These are phyloP conservation scores for Toxicodendron radicans DNA, from an alignment of 345 rosid genomes.

Conservation along the genomic window DNA sequence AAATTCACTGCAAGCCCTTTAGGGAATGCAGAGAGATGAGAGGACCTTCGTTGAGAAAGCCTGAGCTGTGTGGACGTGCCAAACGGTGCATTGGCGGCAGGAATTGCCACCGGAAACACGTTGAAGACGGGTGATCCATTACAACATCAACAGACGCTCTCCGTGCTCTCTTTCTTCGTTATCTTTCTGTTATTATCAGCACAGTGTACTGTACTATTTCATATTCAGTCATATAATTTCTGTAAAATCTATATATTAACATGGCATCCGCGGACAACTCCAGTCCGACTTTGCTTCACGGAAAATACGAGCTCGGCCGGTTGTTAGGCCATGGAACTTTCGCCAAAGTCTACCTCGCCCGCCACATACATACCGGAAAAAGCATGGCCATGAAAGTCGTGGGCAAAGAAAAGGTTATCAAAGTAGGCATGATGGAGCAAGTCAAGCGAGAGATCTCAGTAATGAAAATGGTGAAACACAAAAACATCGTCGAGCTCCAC, in stretches of 20 bases:
- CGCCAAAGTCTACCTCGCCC: slow-evolving; percentile 82
- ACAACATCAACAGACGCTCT: neutral
- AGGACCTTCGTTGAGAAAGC: slow-evolving; percentile 34
- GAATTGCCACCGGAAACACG: slow-evolving; percentile 91
- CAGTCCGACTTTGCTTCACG: slow-evolving; percentile 51
- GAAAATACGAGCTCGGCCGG: slow-evolving; percentile 87
- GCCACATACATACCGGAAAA: slow-evolving; percentile 54
- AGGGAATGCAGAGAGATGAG: slow-evolving; percentile 90
- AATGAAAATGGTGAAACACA: slow-evolving; percentile 93
- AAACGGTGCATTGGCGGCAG: slow-evolving; percentile 69
- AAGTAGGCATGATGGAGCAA: slow-evolving; percentile 87
- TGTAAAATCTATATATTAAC: too few relatives aligned
- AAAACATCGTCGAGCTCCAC: slow-evolving; percentile 76
- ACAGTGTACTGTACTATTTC: too few relatives aligned
- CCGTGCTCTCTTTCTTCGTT: neutral
- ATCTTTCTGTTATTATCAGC: neutral
- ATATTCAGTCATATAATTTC: too few relatives aligned
- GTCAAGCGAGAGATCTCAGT: slow-evolving; percentile 88
- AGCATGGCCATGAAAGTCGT: slow-evolving; percentile 89
- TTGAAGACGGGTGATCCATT: slow-evolving; percentile 87
- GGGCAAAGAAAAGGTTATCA: slow-evolving; percentile 81
- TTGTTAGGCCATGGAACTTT: slow-evolving; percentile 84
- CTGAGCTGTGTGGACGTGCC: slow-evolving; percentile 51
- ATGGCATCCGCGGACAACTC: slow-evolving; percentile 18
- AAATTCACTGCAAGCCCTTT: slow-evolving; percentile 5